Percentiles rank a stretch among this genome's conserved stretches.
Conservation (phyloP, 768 basidiomycete genomes). For the Suillus subluteus region DNA sequence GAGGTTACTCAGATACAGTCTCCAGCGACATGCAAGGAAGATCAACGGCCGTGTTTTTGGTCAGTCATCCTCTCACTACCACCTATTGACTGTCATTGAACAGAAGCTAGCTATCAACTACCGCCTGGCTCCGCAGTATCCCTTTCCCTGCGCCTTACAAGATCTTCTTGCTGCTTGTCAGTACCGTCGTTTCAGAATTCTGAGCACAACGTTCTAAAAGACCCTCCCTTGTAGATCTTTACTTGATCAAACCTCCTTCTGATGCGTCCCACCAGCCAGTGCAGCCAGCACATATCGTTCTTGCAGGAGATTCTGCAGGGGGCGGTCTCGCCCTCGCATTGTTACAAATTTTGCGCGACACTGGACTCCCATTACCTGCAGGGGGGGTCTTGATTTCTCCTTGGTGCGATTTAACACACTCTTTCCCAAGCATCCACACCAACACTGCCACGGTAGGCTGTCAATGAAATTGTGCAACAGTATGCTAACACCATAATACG, state of each 20-base stretch:
- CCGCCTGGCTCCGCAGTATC: conserved; percentile 94
- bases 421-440: conserved; percentile 83
- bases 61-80: conserved; percentile 30
- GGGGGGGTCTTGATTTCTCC: conserved; percentile 91
- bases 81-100: conserved; percentile 15
- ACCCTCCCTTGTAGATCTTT: conserved; percentile 61
- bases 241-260: conserved; percentile 85
- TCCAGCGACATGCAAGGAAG: conserved; percentile 88
- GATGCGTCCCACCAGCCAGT: conserved; percentile 79
- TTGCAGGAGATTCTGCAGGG: conserved; percentile 93
- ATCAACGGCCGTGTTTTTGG: conserved; percentile 90
- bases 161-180: conserved; percentile 87
- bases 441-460: conserved; percentile 82
- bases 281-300: conserved; percentile 77
- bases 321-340: conserved; percentile 85
- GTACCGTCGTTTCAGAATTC: conserved; percentile 23
- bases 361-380: conserved; percentile 78
- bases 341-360: conserved; percentile 86
- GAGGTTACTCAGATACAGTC: conserved; percentile 56
- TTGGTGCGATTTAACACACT: conserved; percentile 94
- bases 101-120: conserved; percentile 67
- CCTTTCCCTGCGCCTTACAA: conserved; percentile 92
- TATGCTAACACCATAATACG: not conserved
- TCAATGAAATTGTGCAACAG: not conserved
- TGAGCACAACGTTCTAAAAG: conserved; percentile 6